Evolutionary conservation across 2,329 filamentous ascomycete species (phyloP).

Genomic region (Alternaria solani): DNA sequence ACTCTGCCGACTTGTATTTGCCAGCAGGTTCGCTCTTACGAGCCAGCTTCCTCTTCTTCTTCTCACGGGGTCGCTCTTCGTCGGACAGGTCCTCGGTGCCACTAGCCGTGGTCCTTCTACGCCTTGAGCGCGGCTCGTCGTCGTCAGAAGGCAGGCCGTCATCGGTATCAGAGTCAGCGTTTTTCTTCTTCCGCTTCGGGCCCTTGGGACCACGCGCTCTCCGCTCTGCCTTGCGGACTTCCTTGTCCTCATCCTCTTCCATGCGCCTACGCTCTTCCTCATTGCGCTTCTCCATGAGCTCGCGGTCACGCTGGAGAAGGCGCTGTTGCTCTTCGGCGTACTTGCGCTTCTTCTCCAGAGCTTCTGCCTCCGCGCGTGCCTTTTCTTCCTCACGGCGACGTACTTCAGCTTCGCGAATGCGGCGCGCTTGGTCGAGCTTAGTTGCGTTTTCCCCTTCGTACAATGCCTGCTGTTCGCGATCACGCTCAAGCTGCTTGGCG

Average conservation of each 20-base stretch:
- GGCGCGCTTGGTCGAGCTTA: conserved; percentile 81
- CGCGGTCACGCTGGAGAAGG: conserved; percentile 77
- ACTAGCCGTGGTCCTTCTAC: conserved; percentile 48
- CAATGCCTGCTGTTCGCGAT: conserved; percentile 82
- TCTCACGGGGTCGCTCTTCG: conserved; percentile 66
- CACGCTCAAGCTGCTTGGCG: conserved; percentile 87
- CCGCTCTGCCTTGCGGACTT: conserved; percentile 71
- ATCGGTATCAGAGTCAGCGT: conserved; percentile 56
- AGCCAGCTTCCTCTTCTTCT: conserved; percentile 69
- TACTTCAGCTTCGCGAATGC: conserved; percentile 81
- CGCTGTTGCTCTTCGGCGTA: conserved; percentile 85
- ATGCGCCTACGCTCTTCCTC: conserved; percentile 73
- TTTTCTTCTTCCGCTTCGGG: conserved; percentile 69
- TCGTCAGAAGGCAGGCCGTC: conserved; percentile 50
- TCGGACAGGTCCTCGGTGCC: conserved; percentile 59
- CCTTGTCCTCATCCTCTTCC: conserved; percentile 73
- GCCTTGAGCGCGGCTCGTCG: conserved; percentile 50
- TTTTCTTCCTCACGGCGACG: conserved; percentile 79
- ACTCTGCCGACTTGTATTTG: conserved; percentile 88
- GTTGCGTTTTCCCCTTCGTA: conserved; percentile 94
- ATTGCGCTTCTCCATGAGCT: conserved; percentile 72
- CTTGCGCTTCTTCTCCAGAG: conserved; percentile 78
- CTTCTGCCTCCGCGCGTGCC: conserved; percentile 70
- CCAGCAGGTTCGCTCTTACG: conserved; percentile 56
- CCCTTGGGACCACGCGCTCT: conserved; percentile 62